phyloP scores from a whole-genome alignment of 805 yeast species.

The Saitoella complicata region DNA sequence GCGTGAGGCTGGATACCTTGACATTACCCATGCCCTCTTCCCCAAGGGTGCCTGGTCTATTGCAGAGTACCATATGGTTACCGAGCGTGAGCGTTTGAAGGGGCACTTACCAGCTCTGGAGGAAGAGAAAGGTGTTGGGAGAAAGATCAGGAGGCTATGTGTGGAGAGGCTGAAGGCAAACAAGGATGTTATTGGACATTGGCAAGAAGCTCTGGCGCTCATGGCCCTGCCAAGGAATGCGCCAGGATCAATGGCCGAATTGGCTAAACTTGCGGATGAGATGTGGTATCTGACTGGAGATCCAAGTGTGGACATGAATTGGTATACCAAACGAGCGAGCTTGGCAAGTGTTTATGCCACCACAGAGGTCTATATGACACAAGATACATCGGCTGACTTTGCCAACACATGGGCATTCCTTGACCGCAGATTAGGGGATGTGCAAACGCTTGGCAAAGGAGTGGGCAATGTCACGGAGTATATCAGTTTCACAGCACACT shows the following conservation, averaged over 20 bases:
- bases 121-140: slow-evolving; percentile 28
- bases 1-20: slow-evolving; percentile 34
- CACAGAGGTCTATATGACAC: slow-evolving; percentile 60
- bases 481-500: too few relatives aligned
- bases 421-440: too few relatives aligned
- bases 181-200: slow-evolving; percentile 25
- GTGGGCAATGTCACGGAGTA: too few relatives aligned
- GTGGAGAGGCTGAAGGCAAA: slow-evolving; percentile 35
- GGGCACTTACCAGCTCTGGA: slow-evolving; percentile 10
- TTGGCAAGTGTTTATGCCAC: slow-evolving; percentile 56
- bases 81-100: slow-evolving; percentile 21
- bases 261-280: slow-evolving; percentile 69
- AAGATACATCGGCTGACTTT: slow-evolving; percentile 45
- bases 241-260: slow-evolving; percentile 41
- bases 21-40: slow-evolving; percentile 31
- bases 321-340: slow-evolving; percentile 80
- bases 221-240: slow-evolving; percentile 52
- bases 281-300: slow-evolving; percentile 69
- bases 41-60: slow-evolving; percentile 34
- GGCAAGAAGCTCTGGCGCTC: slow-evolving; percentile 40
- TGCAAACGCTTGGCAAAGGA: too few relatives aligned
- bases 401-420: slow-evolving; percentile 29
- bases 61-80: slow-evolving; percentile 38
- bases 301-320: slow-evolving; percentile 57
- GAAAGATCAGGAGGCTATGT: slow-evolving; percentile 26